phyloP scores from a whole-genome alignment of 257 asterid species.

The Solanum neorickii region DNA sequence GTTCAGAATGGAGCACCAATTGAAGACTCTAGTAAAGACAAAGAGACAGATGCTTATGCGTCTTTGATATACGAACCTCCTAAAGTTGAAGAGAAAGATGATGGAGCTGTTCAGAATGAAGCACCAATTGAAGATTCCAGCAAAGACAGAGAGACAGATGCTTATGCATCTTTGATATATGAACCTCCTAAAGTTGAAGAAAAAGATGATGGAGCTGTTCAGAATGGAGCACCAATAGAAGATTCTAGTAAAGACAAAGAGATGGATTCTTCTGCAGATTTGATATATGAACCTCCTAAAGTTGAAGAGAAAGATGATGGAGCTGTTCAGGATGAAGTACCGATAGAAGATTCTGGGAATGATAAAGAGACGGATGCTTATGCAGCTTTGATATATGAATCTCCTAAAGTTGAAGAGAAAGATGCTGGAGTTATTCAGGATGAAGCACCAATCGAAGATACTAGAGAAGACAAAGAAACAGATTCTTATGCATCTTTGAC shows the following conservation, averaged over 20 bases:
- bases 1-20: background rate
- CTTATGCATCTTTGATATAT: background rate
- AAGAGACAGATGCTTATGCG: background rate
- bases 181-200: background rate
- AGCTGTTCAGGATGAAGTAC: background rate
- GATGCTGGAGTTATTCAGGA: background rate
- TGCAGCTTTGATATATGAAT: background rate
- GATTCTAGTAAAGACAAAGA: background rate
- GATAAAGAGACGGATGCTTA: background rate
- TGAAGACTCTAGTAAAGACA: background rate
- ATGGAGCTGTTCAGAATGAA: background rate
- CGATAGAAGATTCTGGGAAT: background rate
- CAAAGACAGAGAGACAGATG: background rate
- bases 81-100: background rate
- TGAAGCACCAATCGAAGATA: slow-evolving; percentile 1
- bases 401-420: background rate
- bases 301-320: background rate
- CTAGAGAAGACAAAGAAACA: background rate
- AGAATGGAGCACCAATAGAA: slow-evolving; percentile 1
- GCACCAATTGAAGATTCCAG: slow-evolving; percentile 1
- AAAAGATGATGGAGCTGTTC: background rate
- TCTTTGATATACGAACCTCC: background rate
- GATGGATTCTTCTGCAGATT: background rate
- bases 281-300: background rate
- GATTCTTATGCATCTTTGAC: background rate